Base-by-base conservation (phyloP, 495 filamentous ascomycete genomes). In the Penicillium flavigenum region DNA sequence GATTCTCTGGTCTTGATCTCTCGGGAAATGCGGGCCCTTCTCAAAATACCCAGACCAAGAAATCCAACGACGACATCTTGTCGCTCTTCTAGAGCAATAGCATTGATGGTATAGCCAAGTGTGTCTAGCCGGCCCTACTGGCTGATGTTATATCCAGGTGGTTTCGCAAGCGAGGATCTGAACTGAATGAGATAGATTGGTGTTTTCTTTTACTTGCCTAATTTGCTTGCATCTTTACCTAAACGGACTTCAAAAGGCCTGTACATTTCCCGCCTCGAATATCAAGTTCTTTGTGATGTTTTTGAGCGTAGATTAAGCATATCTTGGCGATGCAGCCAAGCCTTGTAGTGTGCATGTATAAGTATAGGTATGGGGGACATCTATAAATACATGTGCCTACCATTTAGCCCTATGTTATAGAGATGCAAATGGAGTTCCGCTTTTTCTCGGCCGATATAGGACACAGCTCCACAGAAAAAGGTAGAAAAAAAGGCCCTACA, bases 41-140 rank as follows among this genome's bases (percentile, higher is more conserved):
- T 10, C 43, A 60, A 16, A 64, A 63, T 48, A 64, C 61, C 20
- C 68, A 72, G 48, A 34, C 44, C 20, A 86, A 86, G 70, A 88
- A 87, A 66, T 85, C 85, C 41, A 94, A 88, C 67, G 91, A 97
- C 62, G 94, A 98, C 74, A 81, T 98, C 54, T 70, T 98, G 72
- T 91, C 89, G 20, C 76, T 98, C 69, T 96, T 96, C 72, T 97
- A 84, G 59, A 49, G 45, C 49, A 5, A 9, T 39, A n/a, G 5
- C 36, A 52, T 27, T 27, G 34, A 42, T 27, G 42, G 48, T 54
- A n/a, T 53, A 39, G 47, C 44, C 44, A 24, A 38, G 22, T 26
- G 43, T 49, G 56, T 62, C 49, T 58, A 61, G 56, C 53, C 5
- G 22, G 19, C 16, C 41, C 45, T 58, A 41, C 32, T 39, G 31